A percentile compares a stretch with the other conserved stretches of the same genome.
These are phyloP conservation scores for Pascua sp. DNA, from an alignment of 1,284 basidiomycete genomes.

Conservation along the genomic window DNA sequence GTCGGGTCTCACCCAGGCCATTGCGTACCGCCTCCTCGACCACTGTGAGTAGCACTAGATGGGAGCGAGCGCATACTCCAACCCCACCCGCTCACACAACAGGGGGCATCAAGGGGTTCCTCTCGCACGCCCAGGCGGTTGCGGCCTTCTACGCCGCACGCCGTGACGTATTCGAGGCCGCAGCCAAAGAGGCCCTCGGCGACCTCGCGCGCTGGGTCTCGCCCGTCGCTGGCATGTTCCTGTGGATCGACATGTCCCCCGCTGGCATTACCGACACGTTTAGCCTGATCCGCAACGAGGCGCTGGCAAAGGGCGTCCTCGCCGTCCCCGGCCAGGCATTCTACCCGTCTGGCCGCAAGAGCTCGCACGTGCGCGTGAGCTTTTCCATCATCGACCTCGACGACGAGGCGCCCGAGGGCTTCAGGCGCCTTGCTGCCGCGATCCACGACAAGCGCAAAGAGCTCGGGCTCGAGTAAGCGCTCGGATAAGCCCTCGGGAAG, in stretches of 20 bases:
- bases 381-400: slow-evolving; percentile 72
- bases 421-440: slow-evolving; percentile 63
- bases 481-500: neutral
- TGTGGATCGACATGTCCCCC: slow-evolving; percentile 61
- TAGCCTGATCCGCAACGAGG: slow-evolving; percentile 71
- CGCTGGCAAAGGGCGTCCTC: slow-evolving; percentile 75
- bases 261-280: slow-evolving; percentile 61
- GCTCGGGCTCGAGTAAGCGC: slow-evolving; percentile 15
- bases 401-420: slow-evolving; percentile 67
- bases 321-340: slow-evolving; percentile 77
- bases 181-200: slow-evolving; percentile 68
- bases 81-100: neutral
- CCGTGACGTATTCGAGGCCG: slow-evolving; percentile 71
- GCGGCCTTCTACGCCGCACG: slow-evolving; percentile 75
- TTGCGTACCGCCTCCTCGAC: slow-evolving; percentile 66
- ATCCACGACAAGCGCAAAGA: slow-evolving; percentile 51
- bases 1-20: slow-evolving; percentile 71
- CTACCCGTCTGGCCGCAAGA: slow-evolving; percentile 64
- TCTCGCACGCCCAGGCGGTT: slow-evolving; percentile 66
- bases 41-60: slow-evolving; percentile 55
- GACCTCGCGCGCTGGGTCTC: slow-evolving; percentile 76
- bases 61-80: neutral
- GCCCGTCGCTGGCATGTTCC: slow-evolving; percentile 88
- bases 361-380: slow-evolving; percentile 70
- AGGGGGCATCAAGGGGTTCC: slow-evolving; percentile 70